phyloP scores from a whole-genome alignment of 2,329 filamentous ascomycete genomes.

The Podosphaera aphanis region DNA sequence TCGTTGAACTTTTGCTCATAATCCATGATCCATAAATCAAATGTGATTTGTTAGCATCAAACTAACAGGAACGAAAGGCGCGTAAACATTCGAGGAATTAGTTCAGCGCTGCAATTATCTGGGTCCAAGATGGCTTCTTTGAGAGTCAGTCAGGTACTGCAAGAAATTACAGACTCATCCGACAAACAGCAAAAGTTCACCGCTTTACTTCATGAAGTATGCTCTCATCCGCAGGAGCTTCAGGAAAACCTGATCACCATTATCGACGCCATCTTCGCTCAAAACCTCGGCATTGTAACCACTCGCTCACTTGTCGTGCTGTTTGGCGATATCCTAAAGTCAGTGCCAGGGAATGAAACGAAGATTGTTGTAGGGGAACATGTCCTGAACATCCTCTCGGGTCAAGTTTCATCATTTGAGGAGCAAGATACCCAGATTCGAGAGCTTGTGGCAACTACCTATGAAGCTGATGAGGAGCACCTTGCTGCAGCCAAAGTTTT shows the following conservation, averaged over 20 bases:
- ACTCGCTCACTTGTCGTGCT: constrained; percentile 16
- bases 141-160: constrained; percentile 23
- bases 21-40: no score
- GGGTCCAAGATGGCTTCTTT: constrained; percentile 12
- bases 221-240: constrained; percentile 1
- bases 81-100: no score
- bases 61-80: no score
- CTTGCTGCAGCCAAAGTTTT: constrained; percentile 53
- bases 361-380: constrained; percentile 56
- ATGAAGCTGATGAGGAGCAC: constrained; percentile 67
- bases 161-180: constrained; percentile 18
- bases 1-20: no score
- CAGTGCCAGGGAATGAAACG: constrained; percentile 35
- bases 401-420: constrained; percentile 46
- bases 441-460: constrained; percentile 58
- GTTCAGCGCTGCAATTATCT: neutral
- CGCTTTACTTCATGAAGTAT: constrained; percentile 18
- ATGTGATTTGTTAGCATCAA: no score
- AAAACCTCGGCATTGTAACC: constrained; percentile 14
- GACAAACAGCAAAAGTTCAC: constrained; percentile 26
- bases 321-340: constrained; percentile 40
- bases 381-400: constrained; percentile 41
- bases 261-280: constrained; percentile 15
- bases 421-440: constrained; percentile 65
- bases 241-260: constrained; percentile 12